Base-by-base conservation (phyloP, 2,329 filamentous ascomycete species). In the Botrytis paeoniae region DNA sequence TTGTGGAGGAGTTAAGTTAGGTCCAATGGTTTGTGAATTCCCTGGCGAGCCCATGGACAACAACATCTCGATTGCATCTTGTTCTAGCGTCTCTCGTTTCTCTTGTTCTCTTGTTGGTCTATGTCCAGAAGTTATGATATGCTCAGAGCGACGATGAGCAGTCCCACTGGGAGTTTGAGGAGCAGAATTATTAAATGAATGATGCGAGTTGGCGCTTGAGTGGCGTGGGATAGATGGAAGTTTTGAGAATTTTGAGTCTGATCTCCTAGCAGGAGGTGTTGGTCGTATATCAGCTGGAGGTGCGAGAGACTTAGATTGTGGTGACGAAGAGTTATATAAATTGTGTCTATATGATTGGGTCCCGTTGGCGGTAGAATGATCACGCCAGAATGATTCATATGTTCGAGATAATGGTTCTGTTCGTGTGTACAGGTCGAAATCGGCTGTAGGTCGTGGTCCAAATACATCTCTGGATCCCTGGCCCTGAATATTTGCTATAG, bases 11-110 rank as follows among this genome's bases (percentile, higher is more conserved):
- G 89, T 89, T 29, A 69, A 29, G 16, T 82, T 80, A 74, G 88
- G 87, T 75, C 88, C 88, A 77, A 91, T 82, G 74, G 89, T 89
- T 60, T 87, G 85, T 62, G 91, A 91, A 81, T 93, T 92, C 25
- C 91, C 91, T 0, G 92, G 92, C 75, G 91, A 93, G 78, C 92
- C 94, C 89, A 96, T 92, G 79, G 95, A 94, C 39, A 95, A 84
- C 37, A 96, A 83, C 0, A 92, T 92, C 79, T 95, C 93, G 64
- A 95, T 89, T 9, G 93, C 93, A 78, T 95, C 93, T 79, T 94
- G 92, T 79, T 57, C 51, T 18, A 29, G 12, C 7, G 51, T 57
- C n/a, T 57, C n/a, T 29, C 51, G 51, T 79, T 96, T 57, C 51
- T 57, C n/a, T 57, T 29, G 51, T 79, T 96, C 93, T 69, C 92